phyloP scores from a whole-genome alignment of 148 eudicot species.

The Suaeda aralocaspica region DNA sequence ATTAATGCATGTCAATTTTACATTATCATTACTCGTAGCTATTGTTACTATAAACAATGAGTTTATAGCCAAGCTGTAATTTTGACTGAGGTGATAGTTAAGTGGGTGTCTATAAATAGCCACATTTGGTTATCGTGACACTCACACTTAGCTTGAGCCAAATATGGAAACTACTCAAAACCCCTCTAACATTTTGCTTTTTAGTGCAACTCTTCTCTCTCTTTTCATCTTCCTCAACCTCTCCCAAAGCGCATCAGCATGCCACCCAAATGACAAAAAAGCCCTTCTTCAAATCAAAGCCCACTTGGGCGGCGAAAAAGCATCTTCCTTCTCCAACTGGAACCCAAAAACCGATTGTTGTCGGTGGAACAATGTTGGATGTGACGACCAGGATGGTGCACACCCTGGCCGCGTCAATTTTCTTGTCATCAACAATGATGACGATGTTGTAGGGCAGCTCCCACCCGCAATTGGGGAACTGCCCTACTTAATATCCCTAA shows the following conservation, averaged over 20 bases:
- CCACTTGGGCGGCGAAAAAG: constrained; percentile 14
- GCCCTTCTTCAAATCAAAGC: constrained; percentile 33
- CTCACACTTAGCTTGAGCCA: too few species aligned
- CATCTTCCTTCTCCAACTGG: constrained; percentile 38
- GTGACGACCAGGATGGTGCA: constrained; percentile 29
- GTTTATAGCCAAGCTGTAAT: too few species aligned
- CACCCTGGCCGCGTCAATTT: constrained; percentile 34
- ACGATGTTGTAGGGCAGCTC: constrained; percentile 27
- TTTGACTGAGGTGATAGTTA: too few species aligned
- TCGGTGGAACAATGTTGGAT: constrained; percentile 32
- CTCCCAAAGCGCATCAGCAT: constrained; percentile 28
- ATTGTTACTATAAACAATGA: too few species aligned
- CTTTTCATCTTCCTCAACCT: constrained; percentile 18
- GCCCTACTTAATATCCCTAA: constrained; percentile 32
- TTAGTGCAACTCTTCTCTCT: constrained; percentile 8
- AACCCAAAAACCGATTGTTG: constrained; percentile 39
- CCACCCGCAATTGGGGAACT: constrained; percentile 36
- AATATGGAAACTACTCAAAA: too few species aligned
- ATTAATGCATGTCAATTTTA: too few species aligned
- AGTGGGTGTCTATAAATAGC: too few species aligned
- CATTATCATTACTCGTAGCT: too few species aligned
- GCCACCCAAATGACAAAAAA: constrained; percentile 41
- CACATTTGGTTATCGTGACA: too few species aligned
- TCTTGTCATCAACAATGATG: constrained; percentile 16
- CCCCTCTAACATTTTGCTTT: background rate